A percentile compares a stretch with the other conserved stretches of the same genome.
Conservation (phyloP, 495 filamentous ascomycete genomes). For the Aspergillus ostianus region DNA sequence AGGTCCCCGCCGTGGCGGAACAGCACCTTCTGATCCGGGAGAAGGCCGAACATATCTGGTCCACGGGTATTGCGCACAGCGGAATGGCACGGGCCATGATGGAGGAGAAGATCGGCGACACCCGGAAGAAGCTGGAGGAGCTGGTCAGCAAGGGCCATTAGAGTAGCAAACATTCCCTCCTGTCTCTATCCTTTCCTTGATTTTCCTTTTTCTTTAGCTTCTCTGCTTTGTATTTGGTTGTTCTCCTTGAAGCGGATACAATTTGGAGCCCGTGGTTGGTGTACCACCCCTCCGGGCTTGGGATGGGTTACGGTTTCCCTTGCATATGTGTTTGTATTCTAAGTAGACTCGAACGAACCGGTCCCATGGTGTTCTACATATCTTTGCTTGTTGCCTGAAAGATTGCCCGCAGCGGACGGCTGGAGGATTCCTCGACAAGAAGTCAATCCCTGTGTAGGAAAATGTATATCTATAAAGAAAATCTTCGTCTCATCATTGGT, state of each 20-base stretch:
- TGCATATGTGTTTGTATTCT: slow-evolving; percentile 27
- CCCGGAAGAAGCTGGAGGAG: slow-evolving; percentile 72
- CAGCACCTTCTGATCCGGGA: slow-evolving; percentile 67
- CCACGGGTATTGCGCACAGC: slow-evolving; percentile 68
- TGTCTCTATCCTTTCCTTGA: slow-evolving; percentile 6
- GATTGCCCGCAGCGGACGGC: background rate
- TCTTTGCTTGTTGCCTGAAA: background rate
- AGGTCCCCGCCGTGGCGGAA: slow-evolving; percentile 73
- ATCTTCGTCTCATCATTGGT: slow-evolving; percentile 13
- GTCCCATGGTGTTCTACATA: slow-evolving; percentile 1
- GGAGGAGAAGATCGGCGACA: slow-evolving; percentile 71
- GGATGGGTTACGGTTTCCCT: slow-evolving; percentile 14
- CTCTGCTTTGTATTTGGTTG: slow-evolving; percentile 10
- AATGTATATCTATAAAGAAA: background rate
- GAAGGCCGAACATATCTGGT: slow-evolving; percentile 64
- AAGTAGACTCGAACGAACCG: slow-evolving; percentile 15
- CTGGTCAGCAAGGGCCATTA: slow-evolving; percentile 85
- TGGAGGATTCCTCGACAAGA: background rate
- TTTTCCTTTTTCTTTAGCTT: slow-evolving; percentile 4
- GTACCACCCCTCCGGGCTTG: background rate
- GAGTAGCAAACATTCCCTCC: slow-evolving; percentile 4
- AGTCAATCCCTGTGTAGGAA: background rate
- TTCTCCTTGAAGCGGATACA: slow-evolving; percentile 11
- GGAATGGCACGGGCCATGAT: slow-evolving; percentile 67
- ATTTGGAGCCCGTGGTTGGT: slow-evolving; percentile 6